Evolutionary conservation across 139 green algal species (phyloP), one percentile per base, ranked within the genome.

Genomic region (Chlorella sp.): DNA sequence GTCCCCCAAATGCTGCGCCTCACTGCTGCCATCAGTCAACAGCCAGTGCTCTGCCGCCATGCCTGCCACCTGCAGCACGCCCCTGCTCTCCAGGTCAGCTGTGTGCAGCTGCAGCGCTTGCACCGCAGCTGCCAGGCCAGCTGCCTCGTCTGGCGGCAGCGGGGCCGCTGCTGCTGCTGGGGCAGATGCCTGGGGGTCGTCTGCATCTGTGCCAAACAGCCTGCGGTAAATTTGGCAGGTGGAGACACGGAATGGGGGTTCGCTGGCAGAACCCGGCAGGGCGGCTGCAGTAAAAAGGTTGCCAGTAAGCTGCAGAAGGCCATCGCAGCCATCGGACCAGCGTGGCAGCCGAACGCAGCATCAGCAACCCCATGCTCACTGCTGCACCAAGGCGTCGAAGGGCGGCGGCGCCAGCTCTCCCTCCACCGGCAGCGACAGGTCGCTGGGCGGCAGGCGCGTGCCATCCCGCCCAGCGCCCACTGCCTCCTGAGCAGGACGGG

Each of bases 361-460:
- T 51, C 7, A 51, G 44, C 44, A 6, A 51, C 44, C 51, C 51
- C 9, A 60, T 60, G 51, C 74, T 69, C 23, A 81, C 74, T 57
- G 34, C 39, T 51, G 76, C 76, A 82, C 36, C 2, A 73, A 39
- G 36, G 56, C 60, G 0, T 82, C 76, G 30, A 82, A 82, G 0
- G 76, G 76, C 36, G 60, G 76, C 60, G 76, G 76, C 60, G 76
- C 76, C 76, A 62, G 28, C 76, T 82, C 76, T 18, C 36, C 60
- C 51, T 60, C 51, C 51, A 60, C 51, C 18, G 51, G 12, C 51
- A 60, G 13, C 51, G 51, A 23, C 51, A 60, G 51, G 15, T 60
- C 15, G 51, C 51, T 15, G 13, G 51, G 51, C 6, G 57, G 25
- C 56, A 82, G 76, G 6, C 76, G 23, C 25, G 76, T 73, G 76